Conservation (phyloP, 345 rosid species). For the Orychophragmus violaceus region DNA sequence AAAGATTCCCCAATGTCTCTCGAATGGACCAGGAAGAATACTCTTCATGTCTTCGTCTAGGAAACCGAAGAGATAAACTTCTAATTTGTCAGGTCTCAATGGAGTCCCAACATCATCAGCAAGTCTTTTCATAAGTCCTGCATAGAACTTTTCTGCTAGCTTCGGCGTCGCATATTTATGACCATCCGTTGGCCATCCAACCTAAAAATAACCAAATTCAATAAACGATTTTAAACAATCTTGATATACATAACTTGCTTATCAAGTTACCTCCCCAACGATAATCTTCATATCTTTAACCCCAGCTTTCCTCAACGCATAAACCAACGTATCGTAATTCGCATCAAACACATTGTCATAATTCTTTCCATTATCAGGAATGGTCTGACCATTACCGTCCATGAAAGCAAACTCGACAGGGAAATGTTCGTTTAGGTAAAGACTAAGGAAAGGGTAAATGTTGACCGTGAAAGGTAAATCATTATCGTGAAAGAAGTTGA, state of each 20-base stretch:
- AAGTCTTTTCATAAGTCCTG: constrained; percentile 57
- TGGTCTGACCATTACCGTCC: constrained; percentile 24
- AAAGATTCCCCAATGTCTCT: constrained; percentile 95
- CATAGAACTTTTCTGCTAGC: constrained; percentile 57
- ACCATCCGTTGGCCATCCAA: constrained; percentile 95
- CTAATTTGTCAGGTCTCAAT: constrained; percentile 45
- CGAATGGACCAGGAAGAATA: constrained; percentile 62
- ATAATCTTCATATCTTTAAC: constrained; percentile 42
- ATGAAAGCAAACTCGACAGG: constrained; percentile 65
- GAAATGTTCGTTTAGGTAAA: constrained; percentile 49
- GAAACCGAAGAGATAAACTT: constrained; percentile 56
- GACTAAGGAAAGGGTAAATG: constrained; percentile 88
- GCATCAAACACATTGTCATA: constrained; percentile 78
- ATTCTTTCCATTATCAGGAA: constrained; percentile 32
- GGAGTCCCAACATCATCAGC: constrained; percentile 59
- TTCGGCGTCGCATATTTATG: constrained; percentile 25
- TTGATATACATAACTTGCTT: background rate
- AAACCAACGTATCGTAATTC: constrained; percentile 70
- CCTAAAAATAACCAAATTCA: constrained; percentile 7
- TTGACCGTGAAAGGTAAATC: constrained; percentile 66
- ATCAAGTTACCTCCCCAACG: constrained; percentile 53
- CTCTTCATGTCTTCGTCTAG: constrained; percentile 78
- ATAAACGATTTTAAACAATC: background rate
- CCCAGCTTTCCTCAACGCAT: constrained; percentile 48
- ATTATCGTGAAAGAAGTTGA: constrained; percentile 39